phyloP scores from a whole-genome alignment of 352 stramenopile genomes.

The Globisporangium nunn region DNA sequence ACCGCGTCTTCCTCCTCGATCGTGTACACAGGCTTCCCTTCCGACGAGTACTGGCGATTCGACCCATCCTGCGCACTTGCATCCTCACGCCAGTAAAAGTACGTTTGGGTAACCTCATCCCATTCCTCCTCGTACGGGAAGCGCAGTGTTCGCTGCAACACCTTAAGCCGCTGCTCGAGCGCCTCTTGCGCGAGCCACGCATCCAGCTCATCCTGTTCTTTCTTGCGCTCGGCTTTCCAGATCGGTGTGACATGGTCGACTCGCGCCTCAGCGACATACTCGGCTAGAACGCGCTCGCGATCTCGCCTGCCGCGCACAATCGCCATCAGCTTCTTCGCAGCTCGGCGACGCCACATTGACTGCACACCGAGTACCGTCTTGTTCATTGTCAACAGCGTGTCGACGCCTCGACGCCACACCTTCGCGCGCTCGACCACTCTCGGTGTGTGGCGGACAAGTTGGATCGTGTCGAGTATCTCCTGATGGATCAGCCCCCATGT shows the following conservation, averaged over 20 bases:
- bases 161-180: constrained; percentile 22
- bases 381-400: constrained; percentile 32
- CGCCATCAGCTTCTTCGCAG: constrained; percentile 31
- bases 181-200: constrained; percentile 30
- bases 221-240: constrained; percentile 56
- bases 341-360: constrained; percentile 42
- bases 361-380: constrained; percentile 31
- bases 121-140: constrained; percentile 59
- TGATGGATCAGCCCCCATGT: constrained; percentile 4
- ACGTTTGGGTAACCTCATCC: constrained; percentile 35
- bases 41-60: constrained; percentile 13
- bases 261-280: constrained; percentile 58
- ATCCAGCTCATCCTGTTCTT: constrained; percentile 43
- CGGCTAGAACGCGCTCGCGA: constrained; percentile 8
- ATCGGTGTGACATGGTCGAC: constrained; percentile 51
- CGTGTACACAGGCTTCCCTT: constrained; percentile 47
- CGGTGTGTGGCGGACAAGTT: background rate
- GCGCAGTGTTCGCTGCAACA: constrained; percentile 31
- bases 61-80: background rate
- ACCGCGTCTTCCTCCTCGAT: constrained; percentile 50
- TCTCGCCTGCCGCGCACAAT: constrained; percentile 18
- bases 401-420: constrained; percentile 19
- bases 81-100: constrained; percentile 29
- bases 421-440: constrained; percentile 18
- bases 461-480: constrained; percentile 15